phyloP scores from a whole-genome alignment of 202 grass and related monocot species.

The Schoenoplectus triqueter region DNA sequence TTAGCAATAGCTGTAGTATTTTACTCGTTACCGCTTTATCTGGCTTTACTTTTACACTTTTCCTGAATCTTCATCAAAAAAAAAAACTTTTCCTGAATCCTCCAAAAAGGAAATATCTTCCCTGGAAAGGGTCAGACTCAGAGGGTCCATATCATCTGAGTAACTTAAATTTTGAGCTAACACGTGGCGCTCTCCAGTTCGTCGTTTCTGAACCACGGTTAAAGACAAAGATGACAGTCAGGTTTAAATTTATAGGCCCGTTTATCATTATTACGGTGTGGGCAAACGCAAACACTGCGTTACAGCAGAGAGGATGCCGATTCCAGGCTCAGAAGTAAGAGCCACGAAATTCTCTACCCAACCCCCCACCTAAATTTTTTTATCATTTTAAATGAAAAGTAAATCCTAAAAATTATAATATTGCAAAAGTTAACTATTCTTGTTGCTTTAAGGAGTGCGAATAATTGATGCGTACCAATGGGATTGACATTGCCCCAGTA shows the following conservation, averaged over 20 bases:
- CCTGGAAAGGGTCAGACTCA: background rate
- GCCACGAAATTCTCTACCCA: background rate
- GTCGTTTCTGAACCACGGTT: too few relatives aligned
- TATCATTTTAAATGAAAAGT: slow-evolving; percentile 15
- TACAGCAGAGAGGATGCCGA: too few relatives aligned
- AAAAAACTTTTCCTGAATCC: background rate
- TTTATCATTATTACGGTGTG: too few relatives aligned
- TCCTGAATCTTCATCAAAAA: background rate
- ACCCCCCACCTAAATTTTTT: background rate
- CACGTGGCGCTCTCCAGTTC: too few relatives aligned
- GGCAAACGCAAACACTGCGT: too few relatives aligned
- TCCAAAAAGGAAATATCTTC: background rate
- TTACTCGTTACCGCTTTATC: background rate
- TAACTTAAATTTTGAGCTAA: too few relatives aligned
- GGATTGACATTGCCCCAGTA: slow-evolving; percentile 99
- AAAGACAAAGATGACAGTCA: too few relatives aligned
- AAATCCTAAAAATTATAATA: background rate
- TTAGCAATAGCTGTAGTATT: slow-evolving; percentile 16
- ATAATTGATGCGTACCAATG: slow-evolving; percentile 56
- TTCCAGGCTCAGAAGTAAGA: background rate
- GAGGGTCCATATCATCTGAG: too few relatives aligned
- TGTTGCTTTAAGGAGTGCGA: background rate
- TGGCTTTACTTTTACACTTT: slow-evolving; percentile 26
- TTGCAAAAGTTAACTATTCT: background rate
- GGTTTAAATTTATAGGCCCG: too few relatives aligned